A percentile compares a stretch with the other conserved stretches of the same genome.
Evolutionary conservation across 371 early-diverging fungal genomes (phyloP).

Genomic region (Haplosporangium sp.): DNA sequence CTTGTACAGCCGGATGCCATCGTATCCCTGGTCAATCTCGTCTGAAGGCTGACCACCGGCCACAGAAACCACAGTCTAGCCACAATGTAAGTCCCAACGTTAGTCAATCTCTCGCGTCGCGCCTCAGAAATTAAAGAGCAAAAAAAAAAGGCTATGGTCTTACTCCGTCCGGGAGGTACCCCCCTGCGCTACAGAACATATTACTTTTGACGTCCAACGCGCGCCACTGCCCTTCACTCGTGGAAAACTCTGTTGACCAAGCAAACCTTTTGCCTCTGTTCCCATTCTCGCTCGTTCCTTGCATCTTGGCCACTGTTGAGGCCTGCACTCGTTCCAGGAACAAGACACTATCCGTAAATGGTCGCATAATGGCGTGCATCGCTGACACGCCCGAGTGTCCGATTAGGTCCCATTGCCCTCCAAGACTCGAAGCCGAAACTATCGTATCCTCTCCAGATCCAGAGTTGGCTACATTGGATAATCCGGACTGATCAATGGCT

Average conservation of each 20-base stretch:
- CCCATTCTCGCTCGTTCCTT: slow-evolving; percentile 23
- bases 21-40: slow-evolving; percentile 59
- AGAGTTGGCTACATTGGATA: background rate
- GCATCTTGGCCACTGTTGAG: slow-evolving; percentile 25
- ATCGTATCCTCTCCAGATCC: background rate
- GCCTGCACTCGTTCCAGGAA: slow-evolving; percentile 48
- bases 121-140: background rate
- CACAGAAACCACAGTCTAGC: slow-evolving; percentile 33
- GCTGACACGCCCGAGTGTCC: slow-evolving; percentile 53
- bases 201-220: slow-evolving; percentile 63
- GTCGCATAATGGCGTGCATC: slow-evolving; percentile 55
- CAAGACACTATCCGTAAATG: slow-evolving; percentile 42
- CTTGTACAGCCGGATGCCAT: slow-evolving; percentile 64
- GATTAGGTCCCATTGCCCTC: slow-evolving; percentile 52
- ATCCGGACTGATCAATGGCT: slow-evolving; percentile 3
- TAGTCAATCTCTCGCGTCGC: background rate
- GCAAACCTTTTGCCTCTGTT: slow-evolving; percentile 54
- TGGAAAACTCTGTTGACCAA: slow-evolving; percentile 63
- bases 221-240: slow-evolving; percentile 60
- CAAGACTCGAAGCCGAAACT: slow-evolving; percentile 27
- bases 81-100: background rate
- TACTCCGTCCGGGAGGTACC: slow-evolving; percentile 61
- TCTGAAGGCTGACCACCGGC: slow-evolving; percentile 51
- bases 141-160: slow-evolving; percentile 43
- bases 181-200: slow-evolving; percentile 72